phyloP scores from a whole-genome alignment of 148 eudicot species.

The Chenopodium berlandieri region DNA sequence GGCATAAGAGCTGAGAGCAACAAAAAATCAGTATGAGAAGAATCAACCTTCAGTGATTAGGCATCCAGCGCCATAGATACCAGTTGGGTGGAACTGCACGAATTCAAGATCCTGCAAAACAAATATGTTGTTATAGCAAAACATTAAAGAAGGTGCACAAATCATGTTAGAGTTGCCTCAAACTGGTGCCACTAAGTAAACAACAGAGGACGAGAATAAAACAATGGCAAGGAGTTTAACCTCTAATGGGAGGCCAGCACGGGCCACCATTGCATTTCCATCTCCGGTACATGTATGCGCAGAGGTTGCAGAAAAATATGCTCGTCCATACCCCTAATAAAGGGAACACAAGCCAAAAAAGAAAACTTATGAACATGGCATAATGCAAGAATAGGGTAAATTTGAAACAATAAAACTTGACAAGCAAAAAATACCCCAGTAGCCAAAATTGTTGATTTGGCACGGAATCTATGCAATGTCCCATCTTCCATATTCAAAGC shows the following conservation, averaged over 20 bases:
- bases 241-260: constrained; percentile 94
- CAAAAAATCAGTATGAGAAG: not conserved
- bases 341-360: not conserved
- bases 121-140: constrained; percentile 4
- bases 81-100: constrained; percentile 98
- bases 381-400: not conserved
- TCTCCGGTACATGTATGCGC: constrained; percentile 99
- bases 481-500: constrained; percentile 98
- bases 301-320: constrained; percentile 97
- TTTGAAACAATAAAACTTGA: not conserved
- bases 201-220: not conserved
- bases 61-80: constrained; percentile 98
- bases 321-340: constrained; percentile 87
- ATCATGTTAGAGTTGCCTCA: constrained; percentile 7
- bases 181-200: not conserved
- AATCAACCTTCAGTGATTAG: constrained; percentile 87
- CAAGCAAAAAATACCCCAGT: constrained; percentile 66
- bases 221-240: constrained; percentile 28
- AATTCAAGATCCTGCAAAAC: constrained; percentile 87
- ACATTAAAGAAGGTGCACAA: not conserved
- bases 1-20: not conserved
- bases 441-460: constrained; percentile 88
- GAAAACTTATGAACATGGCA: not conserved
- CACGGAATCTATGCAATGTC: constrained; percentile 79
- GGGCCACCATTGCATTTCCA: constrained; percentile 98